Base-by-base conservation (phyloP, 331 rosid genomes). In the Acacia pycnantha region DNA sequence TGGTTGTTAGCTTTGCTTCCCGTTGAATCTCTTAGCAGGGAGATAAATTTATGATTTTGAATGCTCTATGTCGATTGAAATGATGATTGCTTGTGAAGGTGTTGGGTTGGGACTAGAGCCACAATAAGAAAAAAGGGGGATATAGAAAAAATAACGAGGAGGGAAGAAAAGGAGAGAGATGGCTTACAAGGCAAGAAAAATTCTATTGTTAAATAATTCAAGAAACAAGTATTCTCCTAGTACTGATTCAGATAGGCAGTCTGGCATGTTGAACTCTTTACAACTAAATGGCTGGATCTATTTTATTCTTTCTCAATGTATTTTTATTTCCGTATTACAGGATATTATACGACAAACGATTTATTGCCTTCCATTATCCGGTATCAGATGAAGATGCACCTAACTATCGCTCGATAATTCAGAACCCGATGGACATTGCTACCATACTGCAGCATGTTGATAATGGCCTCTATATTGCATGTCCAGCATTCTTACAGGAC, bases 321-420 rank as follows among this genome's bases (percentile, higher is more conserved):
- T 70, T n/a, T 41, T n/a, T 70, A 4, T 43, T 27, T 41, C 53
- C 1, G 1, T 22, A 13, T 22, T 80, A 86, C 95, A 96, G 99
- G 89, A 81, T 96, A 81, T 84, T 96, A 78, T 96, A 96, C 81
- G 99, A 96, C 91, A 96, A 96, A 81, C 87, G 99, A 74, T 96
- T 96, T 89, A 80, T 74, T 78, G 98, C 92, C 79, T 96, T 96
- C 90, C 99, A 96, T 85, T 88, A 83, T 87, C 99, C 99, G 71
- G 99, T 96, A 80, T 83, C 82, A 8, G 99, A 96, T 79, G 99
- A 96, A 82, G 99, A 96, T 81, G 99, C 99, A 67, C 99, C 99
- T 59, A 92, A 96, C 89, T 96, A 96, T 84, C 97, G 97, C 62
- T 24, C 91, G 76, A 85, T 96, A 33, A 94, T 96, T 75, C 99